A percentile compares a stretch with the other conserved stretches of the same genome.
phyloP scores from a whole-genome alignment of 2,329 filamentous ascomycete genomes.

The Ascochyta koolunga region DNA sequence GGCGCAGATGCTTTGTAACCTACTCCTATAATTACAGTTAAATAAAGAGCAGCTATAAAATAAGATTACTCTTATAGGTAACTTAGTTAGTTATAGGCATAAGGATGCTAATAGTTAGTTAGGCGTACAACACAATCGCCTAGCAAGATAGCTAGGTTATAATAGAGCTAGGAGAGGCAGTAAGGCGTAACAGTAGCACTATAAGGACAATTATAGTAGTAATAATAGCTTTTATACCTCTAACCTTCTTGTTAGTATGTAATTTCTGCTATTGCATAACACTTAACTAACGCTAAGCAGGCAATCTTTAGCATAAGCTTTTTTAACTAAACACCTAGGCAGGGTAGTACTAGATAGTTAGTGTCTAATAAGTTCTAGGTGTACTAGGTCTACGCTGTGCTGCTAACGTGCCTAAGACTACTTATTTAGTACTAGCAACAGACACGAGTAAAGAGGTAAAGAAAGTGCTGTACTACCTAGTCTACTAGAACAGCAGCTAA shows the following conservation, averaged over 20 bases:
- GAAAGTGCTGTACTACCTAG: too few species aligned
- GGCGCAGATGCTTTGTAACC: constrained; percentile 16
- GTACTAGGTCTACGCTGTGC: constrained; percentile 25
- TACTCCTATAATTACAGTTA: constrained; percentile 16
- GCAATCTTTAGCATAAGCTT: constrained; percentile 31
- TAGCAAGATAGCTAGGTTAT: constrained; percentile 26
- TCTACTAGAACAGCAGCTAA: too few species aligned
- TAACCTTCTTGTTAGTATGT: constrained; percentile 27
- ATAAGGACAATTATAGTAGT: constrained; percentile 28
- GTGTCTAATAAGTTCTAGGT: too few species aligned
- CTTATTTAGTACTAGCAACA: constrained; percentile 18
- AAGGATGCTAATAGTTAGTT: not conserved
- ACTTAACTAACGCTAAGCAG: constrained; percentile 14
- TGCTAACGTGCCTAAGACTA: constrained; percentile 22
- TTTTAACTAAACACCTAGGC: too few species aligned
- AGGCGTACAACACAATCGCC: constrained; percentile 28
- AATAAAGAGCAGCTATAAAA: constrained; percentile 29
- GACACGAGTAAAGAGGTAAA: not conserved
- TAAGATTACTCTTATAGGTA: constrained; percentile 23
- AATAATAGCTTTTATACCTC: constrained; percentile 28
- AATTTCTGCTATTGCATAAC: not conserved
- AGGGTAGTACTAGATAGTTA: too few species aligned
- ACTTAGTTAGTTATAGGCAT: not conserved
- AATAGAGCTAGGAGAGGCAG: constrained; percentile 20
- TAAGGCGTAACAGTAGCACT: constrained; percentile 20